phyloP scores from a whole-genome alignment of 164 flowering plant species.

The Taxillus chinensis region DNA sequence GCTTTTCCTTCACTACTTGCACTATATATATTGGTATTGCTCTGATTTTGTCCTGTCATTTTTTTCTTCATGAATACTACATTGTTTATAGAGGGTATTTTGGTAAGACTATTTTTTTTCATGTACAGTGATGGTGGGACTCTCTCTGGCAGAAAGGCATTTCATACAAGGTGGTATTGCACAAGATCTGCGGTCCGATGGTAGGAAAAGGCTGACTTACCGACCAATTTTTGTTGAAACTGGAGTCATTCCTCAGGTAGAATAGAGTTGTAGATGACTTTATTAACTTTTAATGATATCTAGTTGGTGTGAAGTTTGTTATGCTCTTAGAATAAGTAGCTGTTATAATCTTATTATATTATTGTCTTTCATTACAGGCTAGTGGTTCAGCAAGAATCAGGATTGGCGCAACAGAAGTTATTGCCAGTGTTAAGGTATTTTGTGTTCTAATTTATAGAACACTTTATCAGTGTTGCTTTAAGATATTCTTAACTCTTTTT shows the following conservation, averaged over 20 bases:
- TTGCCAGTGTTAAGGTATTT: conserved; percentile 78
- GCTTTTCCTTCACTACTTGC: no score
- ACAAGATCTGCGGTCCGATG: conserved; percentile 88
- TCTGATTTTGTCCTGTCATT: no score
- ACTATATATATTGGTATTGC: no score
- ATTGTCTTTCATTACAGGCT: conserved; percentile 35
- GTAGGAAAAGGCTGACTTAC: conserved; percentile 57
- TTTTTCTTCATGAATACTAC: no score
- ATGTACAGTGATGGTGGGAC: conserved; percentile 59
- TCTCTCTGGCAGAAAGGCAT: conserved; percentile 71
- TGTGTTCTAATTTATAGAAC: neutral
- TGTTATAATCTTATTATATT: neutral
- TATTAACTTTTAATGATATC: neutral
- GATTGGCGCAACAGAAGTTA: conserved; percentile 84
- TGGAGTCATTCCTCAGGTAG: conserved; percentile 71
- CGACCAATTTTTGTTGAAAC: conserved; percentile 79
- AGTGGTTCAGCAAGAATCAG: conserved; percentile 93
- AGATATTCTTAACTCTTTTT: no score
- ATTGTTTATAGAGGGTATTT: no score
- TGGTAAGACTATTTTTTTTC: neutral
- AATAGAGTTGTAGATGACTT: neutral
- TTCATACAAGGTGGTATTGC: conserved; percentile 86
- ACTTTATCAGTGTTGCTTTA: no score
- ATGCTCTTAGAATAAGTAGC: neutral
- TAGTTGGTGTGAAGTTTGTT: no score